Evolutionary conservation across 78 protist genomes (phyloP).

Genomic region (Dictyostelium brefeldianum): DNA sequence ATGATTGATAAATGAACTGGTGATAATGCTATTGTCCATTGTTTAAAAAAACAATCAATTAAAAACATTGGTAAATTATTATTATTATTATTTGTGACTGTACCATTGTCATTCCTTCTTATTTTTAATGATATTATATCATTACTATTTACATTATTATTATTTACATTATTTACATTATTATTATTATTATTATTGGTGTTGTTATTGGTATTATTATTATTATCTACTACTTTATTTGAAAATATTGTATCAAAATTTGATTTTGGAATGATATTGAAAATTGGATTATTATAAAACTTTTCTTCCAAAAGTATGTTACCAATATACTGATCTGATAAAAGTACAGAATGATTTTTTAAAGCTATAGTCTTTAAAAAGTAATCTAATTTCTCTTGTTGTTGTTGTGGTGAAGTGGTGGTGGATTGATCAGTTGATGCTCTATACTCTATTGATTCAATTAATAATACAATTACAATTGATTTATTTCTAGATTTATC

Average conservation of each 20-base stretch:
- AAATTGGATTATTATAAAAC: conserved; percentile 31
- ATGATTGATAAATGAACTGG: background rate
- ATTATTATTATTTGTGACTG: background rate
- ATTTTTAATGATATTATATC: conserved; percentile 36
- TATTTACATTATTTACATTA: background rate
- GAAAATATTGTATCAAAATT: conserved; percentile 46
- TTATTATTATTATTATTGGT: background rate
- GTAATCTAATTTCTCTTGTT: conserved; percentile 6
- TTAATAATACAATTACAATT: background rate
- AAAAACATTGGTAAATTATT: conserved; percentile 20
- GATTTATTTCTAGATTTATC: conserved; percentile 32
- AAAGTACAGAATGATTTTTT: conserved; percentile 6
- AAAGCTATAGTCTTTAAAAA: conserved; percentile 28
- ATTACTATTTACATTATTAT: background rate
- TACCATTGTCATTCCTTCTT: conserved; percentile 27
- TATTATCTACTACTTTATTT: background rate
- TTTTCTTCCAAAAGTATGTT: conserved; percentile 29
- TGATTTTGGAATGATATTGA: conserved; percentile 14
- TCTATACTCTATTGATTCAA: conserved; percentile 53
- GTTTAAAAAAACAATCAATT: conserved; percentile 22
- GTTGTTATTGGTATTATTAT: background rate
- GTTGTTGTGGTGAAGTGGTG: conserved; percentile 8
- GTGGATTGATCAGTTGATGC: background rate
- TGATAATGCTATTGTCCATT: conserved; percentile 16
- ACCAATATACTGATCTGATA: conserved; percentile 21